phyloP scores from a whole-genome alignment of 306 rosid species.

The Malus orientalis region DNA sequence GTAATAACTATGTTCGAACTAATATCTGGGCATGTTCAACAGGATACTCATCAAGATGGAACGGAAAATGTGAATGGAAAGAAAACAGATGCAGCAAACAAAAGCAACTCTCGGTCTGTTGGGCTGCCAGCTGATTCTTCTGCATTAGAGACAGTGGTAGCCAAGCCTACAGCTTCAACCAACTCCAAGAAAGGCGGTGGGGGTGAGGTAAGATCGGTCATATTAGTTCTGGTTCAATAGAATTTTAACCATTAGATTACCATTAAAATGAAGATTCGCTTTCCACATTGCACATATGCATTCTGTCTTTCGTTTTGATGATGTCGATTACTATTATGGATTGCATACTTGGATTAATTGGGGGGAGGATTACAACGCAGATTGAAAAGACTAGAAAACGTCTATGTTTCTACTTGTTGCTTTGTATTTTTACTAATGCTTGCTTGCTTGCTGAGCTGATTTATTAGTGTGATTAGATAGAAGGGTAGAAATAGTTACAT shows the following conservation, averaged over 20 bases:
- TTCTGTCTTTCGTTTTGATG: not conserved
- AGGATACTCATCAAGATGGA: constrained; percentile 40
- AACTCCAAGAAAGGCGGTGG: constrained; percentile 42
- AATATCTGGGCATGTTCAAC: constrained; percentile 17
- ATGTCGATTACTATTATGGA: not conserved
- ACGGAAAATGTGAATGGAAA: constrained; percentile 41
- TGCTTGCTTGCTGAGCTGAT: not conserved
- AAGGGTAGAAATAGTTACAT: constrained; percentile 20
- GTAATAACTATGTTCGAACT: not conserved
- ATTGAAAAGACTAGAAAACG: not conserved
- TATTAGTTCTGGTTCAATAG: not conserved
- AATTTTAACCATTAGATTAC: not conserved
- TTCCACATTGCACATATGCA: not conserved
- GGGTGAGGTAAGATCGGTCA: constrained; percentile 59
- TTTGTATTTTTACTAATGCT: not conserved
- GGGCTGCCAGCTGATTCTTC: constrained; percentile 10
- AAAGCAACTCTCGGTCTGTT: constrained; percentile 3
- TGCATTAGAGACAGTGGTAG: not conserved
- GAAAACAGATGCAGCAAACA: constrained; percentile 6
- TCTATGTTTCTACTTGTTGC: not conserved
- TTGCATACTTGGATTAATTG: not conserved
- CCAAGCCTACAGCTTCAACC: constrained; percentile 12
- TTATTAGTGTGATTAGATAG: constrained; percentile 8
- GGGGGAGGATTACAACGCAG: not conserved
- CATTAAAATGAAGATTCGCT: not conserved